Base-by-base conservation (phyloP, 257 asterid species). In the Nicotiana benthamiana region DNA sequence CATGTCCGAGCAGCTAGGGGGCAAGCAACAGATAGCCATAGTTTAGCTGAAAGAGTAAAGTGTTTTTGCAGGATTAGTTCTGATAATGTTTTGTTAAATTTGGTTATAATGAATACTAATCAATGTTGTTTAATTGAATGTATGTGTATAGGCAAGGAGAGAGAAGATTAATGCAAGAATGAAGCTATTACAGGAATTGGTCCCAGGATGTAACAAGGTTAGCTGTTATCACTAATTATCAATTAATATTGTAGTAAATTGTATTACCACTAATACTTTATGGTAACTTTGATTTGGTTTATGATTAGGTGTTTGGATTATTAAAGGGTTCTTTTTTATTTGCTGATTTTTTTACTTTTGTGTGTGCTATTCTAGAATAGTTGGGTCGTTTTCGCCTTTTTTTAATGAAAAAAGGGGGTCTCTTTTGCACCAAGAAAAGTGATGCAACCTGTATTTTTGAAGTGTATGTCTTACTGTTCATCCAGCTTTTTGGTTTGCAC, bases 141-240 rank as follows among this genome's bases (percentile, higher is more conserved):
- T 72, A 32, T 81, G 46, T 87, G 3, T 40, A 11, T 40, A 95
- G 99, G 99, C 99, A 10, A 95, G 99, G 87, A 93, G 99, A 87
- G 98, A 95, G 91, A 95, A 95, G 92, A 95, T 95, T 60, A 93
- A 95, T 86, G 97, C 95, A 20, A 89, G 98, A 80, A 93, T 95
- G 99, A 95, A 93, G 90, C 91, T 93, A 62, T 85, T 95, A 53
- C 99, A 92, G 75, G 98, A 95, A 80, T 93, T 95, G 92, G 99
- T 93, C 95, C 99, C 99, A 3, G 99, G 99, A 79, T 95, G 99
- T 88, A 88, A 89, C 87, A 95, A 95, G 99, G 99, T 94, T 61
- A 82, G 97, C 82, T 83, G 86, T 89, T 40, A 40, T 40, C 11
- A 40, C 2, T 40, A 7, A 8, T 40, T 40, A 40, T 40, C 46